Conservation (phyloP, 192 early-diverging fungal species). For the Spinellus fusiger region DNA sequence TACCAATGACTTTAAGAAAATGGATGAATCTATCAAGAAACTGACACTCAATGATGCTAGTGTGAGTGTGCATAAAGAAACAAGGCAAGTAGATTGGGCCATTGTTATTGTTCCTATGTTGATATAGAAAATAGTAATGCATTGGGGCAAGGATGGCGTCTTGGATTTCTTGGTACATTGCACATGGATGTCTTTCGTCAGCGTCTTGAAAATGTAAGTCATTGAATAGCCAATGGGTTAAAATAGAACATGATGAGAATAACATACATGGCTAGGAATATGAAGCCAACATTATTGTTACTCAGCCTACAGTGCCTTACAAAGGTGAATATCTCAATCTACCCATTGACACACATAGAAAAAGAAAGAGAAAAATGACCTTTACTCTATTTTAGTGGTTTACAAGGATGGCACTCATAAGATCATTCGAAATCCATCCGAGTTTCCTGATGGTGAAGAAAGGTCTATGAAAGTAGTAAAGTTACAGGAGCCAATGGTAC, state of each 20-base stretch:
- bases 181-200: constrained; percentile 99
- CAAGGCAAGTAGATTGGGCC: constrained; percentile 29
- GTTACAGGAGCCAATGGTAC: constrained; percentile 87
- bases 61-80: constrained; percentile 82
- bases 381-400: constrained; percentile 37
- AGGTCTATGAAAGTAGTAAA: constrained; percentile 54
- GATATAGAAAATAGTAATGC: constrained; percentile 55
- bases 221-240: background rate
- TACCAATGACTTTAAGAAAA: constrained; percentile 76
- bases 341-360: background rate
- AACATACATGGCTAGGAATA: constrained; percentile 61
- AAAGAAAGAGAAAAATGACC: background rate
- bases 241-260: background rate
- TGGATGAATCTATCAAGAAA: constrained; percentile 88
- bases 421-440: constrained; percentile 76
- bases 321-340: constrained; percentile 34
- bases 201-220: constrained; percentile 69
- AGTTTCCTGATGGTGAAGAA: constrained; percentile 80
- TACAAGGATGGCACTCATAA: constrained; percentile 37
- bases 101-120: too few relatives aligned
- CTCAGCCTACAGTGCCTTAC: constrained; percentile 90
- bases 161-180: constrained; percentile 92
- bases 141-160: constrained; percentile 91
- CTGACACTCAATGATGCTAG: constrained; percentile 94
- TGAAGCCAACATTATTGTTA: constrained; percentile 84